Percentiles rank a stretch among this genome's conserved stretches.
Conservation (phyloP, 306 rosid species). For the Quercus glauca region DNA sequence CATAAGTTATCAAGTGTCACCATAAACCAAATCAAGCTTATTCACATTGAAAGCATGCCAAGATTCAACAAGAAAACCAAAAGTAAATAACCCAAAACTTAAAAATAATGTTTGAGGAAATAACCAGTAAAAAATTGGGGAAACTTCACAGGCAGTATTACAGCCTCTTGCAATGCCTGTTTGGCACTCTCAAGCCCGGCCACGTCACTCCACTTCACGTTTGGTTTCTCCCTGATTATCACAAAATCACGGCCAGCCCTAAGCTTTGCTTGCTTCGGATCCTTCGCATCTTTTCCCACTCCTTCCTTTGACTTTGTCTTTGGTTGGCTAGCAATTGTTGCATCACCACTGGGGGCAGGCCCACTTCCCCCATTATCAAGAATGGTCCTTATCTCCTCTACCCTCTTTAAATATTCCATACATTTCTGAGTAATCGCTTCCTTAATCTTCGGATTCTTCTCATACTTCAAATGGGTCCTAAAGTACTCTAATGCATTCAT, state of each 20-base stretch:
- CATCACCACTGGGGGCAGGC: conserved; percentile 77
- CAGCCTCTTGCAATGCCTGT: conserved; percentile 91
- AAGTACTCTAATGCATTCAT: conserved; percentile 95
- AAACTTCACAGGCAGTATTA: conserved; percentile 77
- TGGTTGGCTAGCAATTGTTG: conserved; percentile 75
- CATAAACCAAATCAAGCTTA: not conserved
- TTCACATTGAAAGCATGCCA: too few relatives aligned
- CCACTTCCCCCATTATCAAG: conserved; percentile 84
- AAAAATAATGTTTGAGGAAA: not conserved
- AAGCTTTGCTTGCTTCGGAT: conserved; percentile 80
- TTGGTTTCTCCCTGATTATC: conserved; percentile 86
- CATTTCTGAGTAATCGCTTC: conserved; percentile 91
- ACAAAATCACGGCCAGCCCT: conserved; percentile 86
- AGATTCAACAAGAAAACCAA: too few relatives aligned
- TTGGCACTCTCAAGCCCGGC: conserved; percentile 76
- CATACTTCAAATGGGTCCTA: conserved; percentile 88
- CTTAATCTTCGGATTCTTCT: conserved; percentile 86
- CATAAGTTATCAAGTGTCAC: too few relatives aligned
- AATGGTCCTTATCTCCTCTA: conserved; percentile 85
- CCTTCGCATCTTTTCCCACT: conserved; percentile 64
- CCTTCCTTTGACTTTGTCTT: conserved; percentile 81
- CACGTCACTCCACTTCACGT: conserved; percentile 88
- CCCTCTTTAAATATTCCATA: conserved; percentile 85
- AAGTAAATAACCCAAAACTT: too few relatives aligned
- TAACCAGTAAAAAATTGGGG: conserved; percentile 90